These are phyloP conservation scores for Dissophora globulifera DNA, from an alignment of 192 early-diverging fungal genomes.

Conservation along the genomic window DNA sequence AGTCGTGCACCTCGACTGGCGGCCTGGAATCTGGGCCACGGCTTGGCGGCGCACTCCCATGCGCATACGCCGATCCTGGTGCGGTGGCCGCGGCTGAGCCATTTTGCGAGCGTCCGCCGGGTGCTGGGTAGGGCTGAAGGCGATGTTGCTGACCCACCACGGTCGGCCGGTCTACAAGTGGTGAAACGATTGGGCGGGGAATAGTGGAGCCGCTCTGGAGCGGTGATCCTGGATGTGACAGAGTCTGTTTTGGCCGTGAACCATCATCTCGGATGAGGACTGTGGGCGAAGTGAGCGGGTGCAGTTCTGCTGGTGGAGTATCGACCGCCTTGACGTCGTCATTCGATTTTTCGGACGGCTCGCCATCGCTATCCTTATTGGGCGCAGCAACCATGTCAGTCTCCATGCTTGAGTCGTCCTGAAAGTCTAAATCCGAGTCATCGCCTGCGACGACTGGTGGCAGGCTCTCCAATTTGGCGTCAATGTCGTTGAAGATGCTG, in stretches of 20 bases:
- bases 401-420: neutral
- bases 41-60: neutral
- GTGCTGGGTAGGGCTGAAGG: constrained; percentile 10
- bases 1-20: neutral
- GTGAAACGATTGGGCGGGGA: neutral
- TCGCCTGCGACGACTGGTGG: constrained; percentile 7
- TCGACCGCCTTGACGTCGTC: neutral
- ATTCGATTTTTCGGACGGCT: neutral
- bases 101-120: constrained; percentile 6
- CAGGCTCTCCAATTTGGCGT: constrained; percentile 9
- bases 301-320: neutral
- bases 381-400: constrained; percentile 1
- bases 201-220: constrained; percentile 4
- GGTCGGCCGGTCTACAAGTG: constrained; percentile 10
- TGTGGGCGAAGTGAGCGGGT: neutral
- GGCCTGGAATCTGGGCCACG: constrained; percentile 3
- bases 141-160: constrained; percentile 22
- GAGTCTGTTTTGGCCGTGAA: neutral
- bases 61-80: neutral
- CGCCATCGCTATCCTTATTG: neutral
- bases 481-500: constrained; percentile 39
- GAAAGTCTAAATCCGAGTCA: constrained; percentile 14
- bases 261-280: neutral
- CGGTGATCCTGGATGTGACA: constrained; percentile 22
- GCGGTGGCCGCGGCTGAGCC: neutral